Evolutionary conservation across 257 asterid genomes (phyloP), one percentile per base, ranked within the genome.

Genomic region (Scutellaria baicalensis): DNA sequence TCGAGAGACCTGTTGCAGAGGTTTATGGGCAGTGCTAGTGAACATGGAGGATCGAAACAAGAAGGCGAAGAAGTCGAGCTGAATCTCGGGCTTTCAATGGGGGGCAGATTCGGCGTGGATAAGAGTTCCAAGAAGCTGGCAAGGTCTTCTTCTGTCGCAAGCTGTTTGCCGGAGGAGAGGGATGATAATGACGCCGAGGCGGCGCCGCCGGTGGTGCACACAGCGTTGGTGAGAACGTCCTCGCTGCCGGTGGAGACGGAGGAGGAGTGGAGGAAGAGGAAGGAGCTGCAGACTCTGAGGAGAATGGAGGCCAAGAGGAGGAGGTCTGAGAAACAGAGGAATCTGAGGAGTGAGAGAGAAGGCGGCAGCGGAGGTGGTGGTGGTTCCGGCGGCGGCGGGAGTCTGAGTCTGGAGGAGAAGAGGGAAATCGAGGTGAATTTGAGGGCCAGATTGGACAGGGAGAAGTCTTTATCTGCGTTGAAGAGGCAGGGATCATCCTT

Each of bases 291-390:
- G 83, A 85, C 86, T 14, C 68, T 93, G 82, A 82, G 97, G 54
- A 85, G 98, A 79, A 81, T 93, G 97, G 96, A 85, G 84, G 98
- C 98, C 36, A 93, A 93, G 84, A 78, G 90, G 76, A 79, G 98
- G 60, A 84, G 96, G 82, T 88, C 94, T 1, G 95, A 88, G 87
- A 93, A 90, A 51, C 97, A 84, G 84, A 90, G 84, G 78, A 86
- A 54, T 79, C 63, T 70, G 36, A 83, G 67, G 66, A 76, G 71
- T 6, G 95, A 85, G 10, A 80, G 69, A 55, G 86, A 66, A 20
- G 76, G 68, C 0, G 83, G 55, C 7, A 75, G 70, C 0, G 84
- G 64, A 3, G 76, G 73, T 1, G 55, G 70, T 1, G 55, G 70
- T 61, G 77, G 72, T 9, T 16, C 49, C 44, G 77, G 76, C 12